Base-by-base conservation (phyloP, 2,329 filamentous ascomycete species). In the Exophiala oligosperma region DNA sequence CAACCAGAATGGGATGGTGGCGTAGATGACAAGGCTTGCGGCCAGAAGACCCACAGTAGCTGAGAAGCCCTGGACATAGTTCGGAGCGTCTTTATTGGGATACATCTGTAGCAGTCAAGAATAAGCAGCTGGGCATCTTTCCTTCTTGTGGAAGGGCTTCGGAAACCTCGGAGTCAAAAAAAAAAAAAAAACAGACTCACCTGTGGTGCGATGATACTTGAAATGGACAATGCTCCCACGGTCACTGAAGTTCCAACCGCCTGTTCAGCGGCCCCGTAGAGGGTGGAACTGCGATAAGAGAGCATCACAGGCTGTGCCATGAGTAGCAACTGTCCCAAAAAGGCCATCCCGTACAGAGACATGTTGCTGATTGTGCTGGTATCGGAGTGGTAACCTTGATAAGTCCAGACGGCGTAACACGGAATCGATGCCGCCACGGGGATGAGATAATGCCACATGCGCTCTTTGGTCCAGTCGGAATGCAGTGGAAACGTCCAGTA, bases 381-480 rank as follows among this genome's bases (percentile, higher is more conserved):
- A 44, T 49, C 59, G 52, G 53, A 47, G 21, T 62, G 54, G 29
- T 51, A 37, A 4, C 57, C 52, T n/a, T 61, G 62, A 54, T 67
- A 61, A 17, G 61, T 64, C 64, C 63, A 67, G 28, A 66, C 52
- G 17, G 58, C 64, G 37, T 62, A 65, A 23, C 66, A 59, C 4
- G 66, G 66, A 12, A 66, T 58, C 7, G 54, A 55, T 3, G 29
- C 55, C n/a, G 64, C 8, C 14, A 61, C 50, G 1, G 61, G 63
- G n/a, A 64, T 24, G 9, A 64, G 28, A 41, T 60, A 67, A 49
- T 68, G 63, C 63, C 62, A 65, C 61, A 68, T 66, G 35, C 64
- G 50, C 51, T 67, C 64, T 24, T 57, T 49, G 14, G 62, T 65
- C 58, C 59, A 63, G 52, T 68, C 64, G 12, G 53, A 59, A 49